Base-by-base conservation (phyloP, 2,329 filamentous ascomycete genomes). In the Trichoderma afroharzianum region DNA sequence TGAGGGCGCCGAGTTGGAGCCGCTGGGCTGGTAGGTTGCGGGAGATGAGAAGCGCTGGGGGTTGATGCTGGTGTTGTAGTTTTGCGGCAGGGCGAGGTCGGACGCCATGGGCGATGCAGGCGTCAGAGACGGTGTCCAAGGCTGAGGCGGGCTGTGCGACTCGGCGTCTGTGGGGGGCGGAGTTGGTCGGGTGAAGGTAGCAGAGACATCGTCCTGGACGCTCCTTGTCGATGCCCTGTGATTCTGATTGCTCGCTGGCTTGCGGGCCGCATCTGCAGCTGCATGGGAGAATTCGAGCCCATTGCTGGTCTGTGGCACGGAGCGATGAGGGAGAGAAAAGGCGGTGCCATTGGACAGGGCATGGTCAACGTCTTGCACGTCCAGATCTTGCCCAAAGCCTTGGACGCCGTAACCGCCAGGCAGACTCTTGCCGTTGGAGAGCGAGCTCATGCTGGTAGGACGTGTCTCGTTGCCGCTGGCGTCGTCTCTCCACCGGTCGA, bases 21-120 rank as follows among this genome's bases (percentile, higher is more conserved):
- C 77, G 67, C 81, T 79, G 30, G 81, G 78, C 68, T 83, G 82
- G 76, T 89, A 88, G 76, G 88, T 77, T 64, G 91, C 85, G 11
- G 92, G 90, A 2, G 90, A 90, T 5, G 91, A 92, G 75, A 90
- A 89, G 77, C 90, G 85, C 73, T 92, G 88, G 21, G 85, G 83
- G 62, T 64, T 63, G 47, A 53, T 74, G 72, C 75, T 70, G 36
- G 5, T 47, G 33, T 14, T 67, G 33, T 58, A 55, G 30, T 66
- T 28, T 28, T 69, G 66, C 63, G 79, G 79, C 57, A 64, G 59
- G 43, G 76, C 75, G 39, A 74, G 73, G 73, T 81, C 77, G 55
- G 75, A 69, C 12, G 70, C 30, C 43, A 68, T 64, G 76, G 76
- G 63, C 79, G 74, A 64, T 75, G 72, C 57, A 74, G 71, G 53